phyloP scores from a whole-genome alignment of 345 rosid genomes.

The Erucastrum elatum region DNA sequence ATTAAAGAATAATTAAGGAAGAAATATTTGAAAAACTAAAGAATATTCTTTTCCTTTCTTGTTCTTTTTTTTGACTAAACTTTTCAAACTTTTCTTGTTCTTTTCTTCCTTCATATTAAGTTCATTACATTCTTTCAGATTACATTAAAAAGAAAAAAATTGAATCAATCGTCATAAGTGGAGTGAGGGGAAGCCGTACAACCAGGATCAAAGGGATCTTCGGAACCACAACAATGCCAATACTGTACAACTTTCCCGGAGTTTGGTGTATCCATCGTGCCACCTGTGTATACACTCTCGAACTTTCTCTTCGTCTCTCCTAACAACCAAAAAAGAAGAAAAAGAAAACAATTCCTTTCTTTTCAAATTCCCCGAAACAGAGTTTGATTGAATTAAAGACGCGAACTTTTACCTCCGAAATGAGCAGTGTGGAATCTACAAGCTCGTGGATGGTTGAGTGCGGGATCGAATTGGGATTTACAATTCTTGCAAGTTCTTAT shows the following conservation, averaged over 20 bases:
- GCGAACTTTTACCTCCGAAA: slow-evolving; percentile 67
- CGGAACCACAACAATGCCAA: slow-evolving; percentile 97
- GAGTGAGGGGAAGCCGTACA: slow-evolving; percentile 81
- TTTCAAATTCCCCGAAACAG: neutral
- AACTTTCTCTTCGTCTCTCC: slow-evolving; percentile 97
- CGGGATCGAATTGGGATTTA: slow-evolving; percentile 89
- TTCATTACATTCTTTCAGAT: neutral
- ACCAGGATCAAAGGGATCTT: slow-evolving; percentile 86
- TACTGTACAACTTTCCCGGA: slow-evolving; percentile 71
- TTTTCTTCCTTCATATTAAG: neutral
- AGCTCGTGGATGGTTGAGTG: slow-evolving; percentile 68
- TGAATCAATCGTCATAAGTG: slow-evolving; percentile 73
- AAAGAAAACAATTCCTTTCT: neutral
- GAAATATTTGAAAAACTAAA: neutral
- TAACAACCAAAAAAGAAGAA: slow-evolving; percentile 16
- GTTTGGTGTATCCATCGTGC: slow-evolving; percentile 80
- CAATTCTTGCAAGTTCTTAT: slow-evolving; percentile 86
- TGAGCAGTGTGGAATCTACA: slow-evolving; percentile 91
- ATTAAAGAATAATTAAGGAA: neutral
- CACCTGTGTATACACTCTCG: slow-evolving; percentile 79
- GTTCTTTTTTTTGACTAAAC: too few relatives aligned
- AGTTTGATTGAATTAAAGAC: neutral
- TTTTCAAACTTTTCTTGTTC: too few relatives aligned
- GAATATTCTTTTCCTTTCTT: slow-evolving; percentile 20
- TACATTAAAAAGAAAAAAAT: neutral